Percentiles rank a stretch among this genome's conserved stretches.
Conservation (phyloP, 2,329 filamentous ascomycete genomes). For the Ploettnerulaceae sp. region DNA sequence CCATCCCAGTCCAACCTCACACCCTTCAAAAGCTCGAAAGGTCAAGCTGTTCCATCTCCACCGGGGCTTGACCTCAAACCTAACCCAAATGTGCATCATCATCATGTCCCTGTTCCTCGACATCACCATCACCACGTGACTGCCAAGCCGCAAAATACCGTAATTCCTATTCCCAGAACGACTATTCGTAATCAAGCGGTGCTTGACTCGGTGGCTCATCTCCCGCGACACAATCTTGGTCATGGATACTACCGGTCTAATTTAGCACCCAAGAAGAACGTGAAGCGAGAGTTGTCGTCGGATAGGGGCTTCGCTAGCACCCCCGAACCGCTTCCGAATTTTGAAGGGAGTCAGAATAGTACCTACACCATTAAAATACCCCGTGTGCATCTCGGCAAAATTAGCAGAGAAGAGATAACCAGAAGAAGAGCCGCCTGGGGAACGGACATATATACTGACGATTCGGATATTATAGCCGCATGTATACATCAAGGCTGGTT, state of each 20-base stretch:
- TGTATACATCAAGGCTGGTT: constrained; percentile 94
- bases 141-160: constrained; percentile 33
- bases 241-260: constrained; percentile 74
- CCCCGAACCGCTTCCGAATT: constrained; percentile 55
- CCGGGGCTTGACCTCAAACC: constrained; percentile 32
- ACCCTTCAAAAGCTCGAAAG: constrained; percentile 48
- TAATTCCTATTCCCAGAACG: constrained; percentile 58
- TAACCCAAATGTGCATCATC: constrained; percentile 27
- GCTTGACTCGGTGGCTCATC: constrained; percentile 63
- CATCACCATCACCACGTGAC: constrained; percentile 42
- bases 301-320: constrained; percentile 28
- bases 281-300: constrained; percentile 40
- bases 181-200: constrained; percentile 66
- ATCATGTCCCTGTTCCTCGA: constrained; percentile 35
- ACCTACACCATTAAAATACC: constrained; percentile 86
- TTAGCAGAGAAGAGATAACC: constrained; percentile 78
- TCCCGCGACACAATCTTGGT: constrained; percentile 75
- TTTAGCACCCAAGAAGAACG: constrained; percentile 49
- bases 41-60: constrained; percentile 43
- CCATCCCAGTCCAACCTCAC: constrained; percentile 40
- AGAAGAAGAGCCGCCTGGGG: constrained; percentile 80
- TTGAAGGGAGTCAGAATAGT: constrained; percentile 71
- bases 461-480: constrained; percentile 87
- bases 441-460: constrained; percentile 90
- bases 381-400: constrained; percentile 65